These are phyloP conservation scores for Pseudopyricularia cyperi DNA, from an alignment of 2,329 filamentous ascomycete species.

Conservation along the genomic window DNA sequence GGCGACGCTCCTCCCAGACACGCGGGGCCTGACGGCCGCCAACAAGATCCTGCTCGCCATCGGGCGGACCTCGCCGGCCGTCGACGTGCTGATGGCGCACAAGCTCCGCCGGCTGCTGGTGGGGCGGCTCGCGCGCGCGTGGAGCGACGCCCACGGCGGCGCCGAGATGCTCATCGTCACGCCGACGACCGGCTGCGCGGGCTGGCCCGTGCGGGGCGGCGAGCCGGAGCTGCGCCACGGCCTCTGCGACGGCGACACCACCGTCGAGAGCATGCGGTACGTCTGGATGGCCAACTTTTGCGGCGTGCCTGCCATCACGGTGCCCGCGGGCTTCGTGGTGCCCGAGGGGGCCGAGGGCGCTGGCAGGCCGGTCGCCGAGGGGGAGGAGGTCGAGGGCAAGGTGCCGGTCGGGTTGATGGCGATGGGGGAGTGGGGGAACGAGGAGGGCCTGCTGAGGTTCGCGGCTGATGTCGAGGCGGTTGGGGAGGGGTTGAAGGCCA, in stretches of 20 bases:
- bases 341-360: slow-evolving; percentile 19
- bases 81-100: slow-evolving; percentile 57
- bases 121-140: slow-evolving; percentile 57
- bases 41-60: slow-evolving; percentile 56
- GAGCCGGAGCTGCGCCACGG: slow-evolving; percentile 24
- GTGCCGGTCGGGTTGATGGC: slow-evolving; percentile 42
- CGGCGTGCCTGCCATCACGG: slow-evolving; percentile 29
- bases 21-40: slow-evolving; percentile 38
- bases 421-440: slow-evolving; percentile 39
- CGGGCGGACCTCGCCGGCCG: slow-evolving; percentile 46
- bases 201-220: slow-evolving; percentile 24
- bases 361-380: slow-evolving; percentile 18
- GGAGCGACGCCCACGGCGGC: slow-evolving; percentile 44
- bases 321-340: slow-evolving; percentile 30
- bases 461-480: slow-evolving; percentile 31
- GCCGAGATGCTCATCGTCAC: slow-evolving; percentile 50
- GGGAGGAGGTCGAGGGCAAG: slow-evolving; percentile 20
- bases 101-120: slow-evolving; percentile 57
- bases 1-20: slow-evolving; percentile 30
- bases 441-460: slow-evolving; percentile 33
- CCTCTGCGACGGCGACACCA: slow-evolving; percentile 31
- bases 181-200: slow-evolving; percentile 45
- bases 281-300: slow-evolving; percentile 39
- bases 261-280: slow-evolving; percentile 33
- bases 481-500: slow-evolving; percentile 17